Evolutionary conservation across 768 basidiomycete genomes (phyloP), one percentile per base, ranked within the genome.

Genomic region (Saitozyma sp.): DNA sequence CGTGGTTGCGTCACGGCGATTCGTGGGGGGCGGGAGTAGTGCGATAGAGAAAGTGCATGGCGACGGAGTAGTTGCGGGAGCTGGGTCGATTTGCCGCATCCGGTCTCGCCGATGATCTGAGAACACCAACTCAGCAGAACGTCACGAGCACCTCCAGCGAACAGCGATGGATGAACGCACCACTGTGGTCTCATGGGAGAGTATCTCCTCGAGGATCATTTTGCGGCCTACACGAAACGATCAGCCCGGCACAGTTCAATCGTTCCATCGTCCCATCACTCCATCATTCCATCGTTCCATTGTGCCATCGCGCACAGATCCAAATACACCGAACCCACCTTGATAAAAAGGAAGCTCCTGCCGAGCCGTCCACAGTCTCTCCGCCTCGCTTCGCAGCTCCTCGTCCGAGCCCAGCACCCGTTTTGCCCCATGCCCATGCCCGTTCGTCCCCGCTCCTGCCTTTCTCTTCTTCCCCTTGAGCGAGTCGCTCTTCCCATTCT

Each of bases 401-500:
- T 42, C 56, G 39, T 46, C 56, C 2, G 29, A 29, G 29, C 29
- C 29, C 29, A 29, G 5, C 29, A 29, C 29, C 29, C 29, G 29
- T 29, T 2, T 29, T 29, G 29, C 29, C 29, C 29, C 29, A 29
- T 29, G 29, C 3, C 74, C 82, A n/a, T 91, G 93, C 74, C 96
- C 96, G 2, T 84, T 96, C n/a, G 92, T 97, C 68, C 92, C 95
- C 1, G 81, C 86, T 40, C 85, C 87, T 58, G 86, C 93, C 0
- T 87, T 91, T 39, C 84, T 89, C 48, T 80, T 98, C 40, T 81
- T 98, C 57, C 88, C 89, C 14, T 90, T 95, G 0, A 84, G 85
- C 72, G 83, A 85, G n/a, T 81, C 87, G 56, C 84, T 84, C 1
- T 97, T 92, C 80, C 86, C 89, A 0, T 73, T 82, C 16, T 92